phyloP scores from a whole-genome alignment of 1,284 basidiomycete genomes.

The Sporisorium scitamineum region DNA sequence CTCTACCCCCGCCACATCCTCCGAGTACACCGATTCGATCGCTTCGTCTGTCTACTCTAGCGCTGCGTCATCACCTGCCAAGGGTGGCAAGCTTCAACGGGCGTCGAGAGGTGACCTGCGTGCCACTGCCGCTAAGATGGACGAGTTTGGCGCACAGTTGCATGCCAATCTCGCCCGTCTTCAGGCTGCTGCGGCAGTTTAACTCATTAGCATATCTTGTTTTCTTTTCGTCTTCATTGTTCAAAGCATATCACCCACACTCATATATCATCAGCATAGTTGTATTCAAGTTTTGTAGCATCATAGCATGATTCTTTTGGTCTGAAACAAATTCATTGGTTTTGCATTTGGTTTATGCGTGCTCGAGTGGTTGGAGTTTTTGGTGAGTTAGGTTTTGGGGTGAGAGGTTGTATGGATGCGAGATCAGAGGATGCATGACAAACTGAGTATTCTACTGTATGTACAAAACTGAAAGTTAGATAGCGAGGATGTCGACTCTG shows the following conservation, averaged over 20 bases:
- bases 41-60: slow-evolving; percentile 23
- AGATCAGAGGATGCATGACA: too few species aligned
- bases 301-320: too few species aligned
- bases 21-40: slow-evolving; percentile 22
- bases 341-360: background rate
- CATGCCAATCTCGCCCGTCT: slow-evolving; percentile 5
- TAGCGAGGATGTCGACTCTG: slow-evolving; percentile 47
- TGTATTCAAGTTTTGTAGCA: too few species aligned
- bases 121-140: background rate
- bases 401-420: too few species aligned
- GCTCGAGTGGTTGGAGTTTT: too few species aligned
- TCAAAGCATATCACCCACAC: background rate
- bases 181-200: background rate
- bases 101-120: slow-evolving; percentile 4
- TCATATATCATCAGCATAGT: background rate
- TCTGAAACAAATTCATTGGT: too few species aligned
- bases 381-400: too few species aligned
- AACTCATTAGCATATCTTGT: background rate
- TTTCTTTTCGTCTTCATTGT: slow-evolving; percentile 8
- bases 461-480: too few species aligned
- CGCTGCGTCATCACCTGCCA: slow-evolving; percentile 10
- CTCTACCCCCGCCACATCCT: slow-evolving; percentile 23
- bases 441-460: too few species aligned
- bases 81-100: background rate
- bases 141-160: slow-evolving; percentile 11